phyloP scores from a whole-genome alignment of 495 filamentous ascomycete species.

The Cudoniella acicularis region DNA sequence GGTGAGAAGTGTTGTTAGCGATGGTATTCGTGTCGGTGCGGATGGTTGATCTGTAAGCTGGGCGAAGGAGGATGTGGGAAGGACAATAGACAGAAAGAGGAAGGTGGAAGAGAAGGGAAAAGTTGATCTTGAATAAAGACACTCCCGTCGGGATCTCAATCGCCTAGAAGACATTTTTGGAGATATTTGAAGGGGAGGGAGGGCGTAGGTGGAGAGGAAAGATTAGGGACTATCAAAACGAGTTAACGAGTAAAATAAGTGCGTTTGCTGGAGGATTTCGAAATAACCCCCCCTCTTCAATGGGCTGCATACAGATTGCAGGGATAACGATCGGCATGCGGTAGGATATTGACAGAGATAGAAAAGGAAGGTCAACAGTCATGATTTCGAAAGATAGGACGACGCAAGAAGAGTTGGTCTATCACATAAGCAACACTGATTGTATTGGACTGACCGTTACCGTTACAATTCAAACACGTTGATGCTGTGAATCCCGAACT shows the following conservation, averaged over 20 bases:
- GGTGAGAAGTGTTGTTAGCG: neutral
- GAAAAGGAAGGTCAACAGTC: neutral
- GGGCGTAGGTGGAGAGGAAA: too few relatives aligned
- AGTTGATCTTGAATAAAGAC: conserved; percentile 4
- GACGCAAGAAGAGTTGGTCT: neutral
- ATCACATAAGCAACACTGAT: neutral
- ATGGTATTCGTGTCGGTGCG: neutral
- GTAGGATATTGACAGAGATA: neutral
- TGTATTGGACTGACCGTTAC: neutral
- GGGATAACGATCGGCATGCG: neutral
- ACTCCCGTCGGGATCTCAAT: neutral
- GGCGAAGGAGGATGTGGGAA: conserved; percentile 14
- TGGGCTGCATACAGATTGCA: too few relatives aligned
- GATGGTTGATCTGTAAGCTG: conserved; percentile 7
- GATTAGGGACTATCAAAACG: too few relatives aligned
- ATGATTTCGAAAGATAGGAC: neutral
- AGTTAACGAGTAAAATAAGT: too few relatives aligned
- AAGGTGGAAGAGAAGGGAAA: conserved; percentile 13
- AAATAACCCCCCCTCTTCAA: too few relatives aligned
- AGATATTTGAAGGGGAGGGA: neutral
- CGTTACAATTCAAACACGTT: too few relatives aligned
- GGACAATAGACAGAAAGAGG: conserved; percentile 16
- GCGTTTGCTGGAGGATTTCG: too few relatives aligned
- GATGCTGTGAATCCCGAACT: neutral
- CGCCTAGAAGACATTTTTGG: conserved; percentile 6